Evolutionary conservation across 306 rosid genomes (phyloP).

Genomic region (Quercus parvula): DNA sequence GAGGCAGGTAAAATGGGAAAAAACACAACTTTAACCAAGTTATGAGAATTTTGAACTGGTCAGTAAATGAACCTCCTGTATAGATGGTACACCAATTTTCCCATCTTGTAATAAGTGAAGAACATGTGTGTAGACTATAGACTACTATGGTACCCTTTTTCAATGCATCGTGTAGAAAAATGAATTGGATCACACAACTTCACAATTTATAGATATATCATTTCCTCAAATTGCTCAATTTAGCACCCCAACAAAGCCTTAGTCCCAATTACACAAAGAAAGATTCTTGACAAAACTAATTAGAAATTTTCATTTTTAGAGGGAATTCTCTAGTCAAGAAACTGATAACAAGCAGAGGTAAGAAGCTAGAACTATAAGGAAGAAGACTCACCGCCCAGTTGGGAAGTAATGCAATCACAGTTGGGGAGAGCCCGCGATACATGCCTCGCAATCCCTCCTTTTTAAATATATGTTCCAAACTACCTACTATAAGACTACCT

Average conservation of each 20-base stretch:
- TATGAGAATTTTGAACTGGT: not conserved
- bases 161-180: not conserved
- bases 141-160: not conserved
- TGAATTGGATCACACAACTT: not conserved
- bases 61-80: not conserved
- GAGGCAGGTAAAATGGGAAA: not conserved
- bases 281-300: too few species aligned
- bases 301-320: too few species aligned
- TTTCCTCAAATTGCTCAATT: not conserved
- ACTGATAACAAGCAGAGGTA: too few species aligned
- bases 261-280: too few species aligned
- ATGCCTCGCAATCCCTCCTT: slow-evolving; percentile 87
- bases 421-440: slow-evolving; percentile 90
- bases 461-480: slow-evolving; percentile 70
- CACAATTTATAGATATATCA: not conserved
- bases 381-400: slow-evolving; percentile 83
- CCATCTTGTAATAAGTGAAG: not conserved
- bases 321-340: too few species aligned
- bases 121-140: not conserved
- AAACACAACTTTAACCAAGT: not conserved
- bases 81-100: not conserved
- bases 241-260: not conserved
- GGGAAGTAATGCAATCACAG: slow-evolving; percentile 81
- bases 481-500: slow-evolving; percentile 75
- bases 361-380: not conserved